Base-by-base conservation (phyloP, 768 basidiomycete genomes). In the Leucocoprinus birnbaumii region DNA sequence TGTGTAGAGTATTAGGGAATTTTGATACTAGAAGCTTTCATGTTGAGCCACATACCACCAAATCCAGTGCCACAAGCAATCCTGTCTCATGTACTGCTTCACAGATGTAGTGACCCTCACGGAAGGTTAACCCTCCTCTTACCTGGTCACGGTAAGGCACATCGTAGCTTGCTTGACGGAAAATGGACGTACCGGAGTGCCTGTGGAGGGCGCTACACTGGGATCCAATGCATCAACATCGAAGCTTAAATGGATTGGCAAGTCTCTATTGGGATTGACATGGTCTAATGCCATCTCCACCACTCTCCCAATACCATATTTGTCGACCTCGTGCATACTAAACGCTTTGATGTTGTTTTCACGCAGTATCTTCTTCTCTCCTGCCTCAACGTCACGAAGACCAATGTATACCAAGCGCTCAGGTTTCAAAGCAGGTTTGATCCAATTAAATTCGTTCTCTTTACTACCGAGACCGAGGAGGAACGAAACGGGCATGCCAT, bases 401-500 rank as follows among this genome's bases (percentile, higher is more conserved):
- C 97, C 96, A 64, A 98, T 96, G 74, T 97, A 98, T n/a, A 95
- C 95, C 46, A 98, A 71, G 27, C 88, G 83, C 35, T 86, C 80
- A 1, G 91, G 75, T 66, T 75, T 84, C 34, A 98, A 78, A 22
- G 73, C 64, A 35, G 85, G 85, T 66, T 84, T 83, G 59, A 68
- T 77, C 84, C 73, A 85, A 53, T 71, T 66, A 53, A 76, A 81
- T 56, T 73, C 77, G 16, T 75, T 62, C 10, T 79, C 65, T 53
- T 71, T 58, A 56, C 62, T 64, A 24, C 73, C 87, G 67, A 71
- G 80, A 68, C 70, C 91, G 68, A 81, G 71, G 48, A 99, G 83
- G 82, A 98, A 98, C 4, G 97, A 92, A 42, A 98, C 82, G 19
- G 97, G 97, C 88, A 97, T 98, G 58, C 97, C 97, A 71, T 99